These are phyloP conservation scores for Rhododendron simsii DNA, from an alignment of 148 eudicot genomes.

Conservation along the genomic window DNA sequence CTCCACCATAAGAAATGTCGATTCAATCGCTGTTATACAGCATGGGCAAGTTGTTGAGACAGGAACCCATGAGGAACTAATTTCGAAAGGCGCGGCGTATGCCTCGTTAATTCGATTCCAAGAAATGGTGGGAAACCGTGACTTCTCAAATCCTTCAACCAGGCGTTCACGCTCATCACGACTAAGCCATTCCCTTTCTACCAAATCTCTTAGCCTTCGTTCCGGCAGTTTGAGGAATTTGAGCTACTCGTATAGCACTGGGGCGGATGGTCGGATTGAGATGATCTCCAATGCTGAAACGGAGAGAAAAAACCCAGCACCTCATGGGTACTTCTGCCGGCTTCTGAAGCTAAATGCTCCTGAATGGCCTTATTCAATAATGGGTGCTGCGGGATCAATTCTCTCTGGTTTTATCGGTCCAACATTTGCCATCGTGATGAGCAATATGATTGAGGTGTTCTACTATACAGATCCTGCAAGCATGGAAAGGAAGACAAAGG, in stretches of 20 bases:
- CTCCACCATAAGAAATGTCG: constrained; percentile 89
- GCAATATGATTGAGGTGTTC: constrained; percentile 99
- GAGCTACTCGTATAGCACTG: constrained; percentile 92
- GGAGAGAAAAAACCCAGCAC: constrained; percentile 83
- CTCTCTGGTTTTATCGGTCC: constrained; percentile 97
- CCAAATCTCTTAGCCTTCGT: constrained; percentile 91
- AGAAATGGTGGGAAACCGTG: constrained; percentile 94
- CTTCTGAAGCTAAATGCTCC: constrained; percentile 90
- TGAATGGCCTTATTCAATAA: constrained; percentile 96
- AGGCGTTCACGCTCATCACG: constrained; percentile 75
- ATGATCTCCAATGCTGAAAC: constrained; percentile 94
- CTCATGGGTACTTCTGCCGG: constrained; percentile 66
- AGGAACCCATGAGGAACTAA: constrained; percentile 89
- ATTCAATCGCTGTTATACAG: constrained; percentile 83
- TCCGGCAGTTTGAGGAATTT: constrained; percentile 92
- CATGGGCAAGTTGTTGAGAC: constrained; percentile 94
- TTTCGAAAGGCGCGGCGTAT: constrained; percentile 81
- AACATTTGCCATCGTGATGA: constrained; percentile 94
- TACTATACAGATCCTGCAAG: constrained; percentile 65
- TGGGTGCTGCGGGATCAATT: constrained; percentile 93
- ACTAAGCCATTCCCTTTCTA: constrained; percentile 77
- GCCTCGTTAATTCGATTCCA: constrained; percentile 90
- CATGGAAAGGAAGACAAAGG: constrained; percentile 97
- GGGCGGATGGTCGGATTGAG: constrained; percentile 93
- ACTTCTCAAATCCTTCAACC: constrained; percentile 87